These are phyloP conservation scores for Colletotrichum aenigma DNA, from an alignment of 2,329 filamentous ascomycete genomes.

Conservation along the genomic window DNA sequence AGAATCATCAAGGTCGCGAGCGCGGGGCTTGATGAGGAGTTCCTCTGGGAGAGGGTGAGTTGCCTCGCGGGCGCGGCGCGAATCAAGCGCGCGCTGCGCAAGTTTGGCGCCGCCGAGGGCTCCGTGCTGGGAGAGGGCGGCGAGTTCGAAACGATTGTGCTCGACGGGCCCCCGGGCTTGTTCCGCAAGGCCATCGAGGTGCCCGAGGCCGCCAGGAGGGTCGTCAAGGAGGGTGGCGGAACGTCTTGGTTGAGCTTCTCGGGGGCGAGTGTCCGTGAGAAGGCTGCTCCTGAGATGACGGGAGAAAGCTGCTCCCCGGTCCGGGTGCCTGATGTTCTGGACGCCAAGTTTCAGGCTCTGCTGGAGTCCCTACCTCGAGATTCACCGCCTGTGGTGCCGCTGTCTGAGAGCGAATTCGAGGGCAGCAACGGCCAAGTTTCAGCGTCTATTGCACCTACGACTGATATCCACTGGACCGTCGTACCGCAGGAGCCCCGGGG, in stretches of 20 bases:
- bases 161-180: slow-evolving; percentile 76
- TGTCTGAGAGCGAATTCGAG: background rate
- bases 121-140: slow-evolving; percentile 90
- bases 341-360: slow-evolving; percentile 59
- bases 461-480: slow-evolving; percentile 43
- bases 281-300: slow-evolving; percentile 26
- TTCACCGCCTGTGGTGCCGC: background rate
- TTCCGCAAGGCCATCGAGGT: slow-evolving; percentile 77
- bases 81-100: slow-evolving; percentile 59
- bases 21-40: slow-evolving; percentile 80
- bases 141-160: slow-evolving; percentile 91
- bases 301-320: slow-evolving; percentile 30
- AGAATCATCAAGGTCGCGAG: slow-evolving; percentile 94
- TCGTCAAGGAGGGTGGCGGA: slow-evolving; percentile 75
- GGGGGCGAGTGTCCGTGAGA: slow-evolving; percentile 57
- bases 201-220: slow-evolving; percentile 51
- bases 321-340: slow-evolving; percentile 69
- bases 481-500: slow-evolving; percentile 26
- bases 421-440: background rate
- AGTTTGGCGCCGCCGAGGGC: slow-evolving; percentile 72
- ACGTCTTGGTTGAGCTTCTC: slow-evolving; percentile 73
- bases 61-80: slow-evolving; percentile 51
- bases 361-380: slow-evolving; percentile 33
- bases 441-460: background rate
- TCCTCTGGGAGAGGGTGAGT: slow-evolving; percentile 83